Percentiles rank a stretch among this genome's conserved stretches.
phyloP scores from a whole-genome alignment of 2,329 filamentous ascomycete genomes.

The Falciphora oryzae region DNA sequence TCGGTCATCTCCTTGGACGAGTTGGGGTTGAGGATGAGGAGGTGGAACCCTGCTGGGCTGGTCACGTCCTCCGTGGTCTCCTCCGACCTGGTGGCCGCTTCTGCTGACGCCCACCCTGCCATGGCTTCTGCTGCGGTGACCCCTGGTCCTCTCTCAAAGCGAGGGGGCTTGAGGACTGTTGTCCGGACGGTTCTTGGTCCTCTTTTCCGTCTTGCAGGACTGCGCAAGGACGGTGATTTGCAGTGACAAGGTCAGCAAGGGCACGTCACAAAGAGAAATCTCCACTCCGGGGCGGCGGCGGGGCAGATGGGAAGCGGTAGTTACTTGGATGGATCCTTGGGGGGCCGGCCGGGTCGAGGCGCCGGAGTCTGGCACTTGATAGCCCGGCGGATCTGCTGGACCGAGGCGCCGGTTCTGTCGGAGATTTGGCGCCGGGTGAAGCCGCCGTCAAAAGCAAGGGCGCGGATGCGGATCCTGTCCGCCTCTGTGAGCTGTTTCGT shows the following conservation, averaged over 20 bases:
- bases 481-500: slow-evolving; percentile 19
- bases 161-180: background rate
- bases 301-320: too few relatives aligned
- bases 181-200: background rate
- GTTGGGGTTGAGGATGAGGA: slow-evolving; percentile 76
- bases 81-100: too few relatives aligned
- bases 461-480: slow-evolving; percentile 16
- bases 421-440: slow-evolving; percentile 16
- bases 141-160: background rate
- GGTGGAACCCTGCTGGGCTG: background rate
- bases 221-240: background rate
- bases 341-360: slow-evolving; percentile 14
- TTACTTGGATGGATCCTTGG: slow-evolving; percentile 3
- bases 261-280: too few relatives aligned
- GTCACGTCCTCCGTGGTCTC: background rate
- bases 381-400: slow-evolving; percentile 18
- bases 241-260: too few relatives aligned
- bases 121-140: background rate
- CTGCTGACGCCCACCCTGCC: background rate
- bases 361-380: slow-evolving; percentile 18
- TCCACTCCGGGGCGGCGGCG: too few relatives aligned
- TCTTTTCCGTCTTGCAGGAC: background rate
- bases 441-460: slow-evolving; percentile 16
- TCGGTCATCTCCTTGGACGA: slow-evolving; percentile 68
- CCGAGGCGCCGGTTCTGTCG: slow-evolving; percentile 17